Conservation (phyloP, 1,284 basidiomycete genomes). For the Pterula multifida region DNA sequence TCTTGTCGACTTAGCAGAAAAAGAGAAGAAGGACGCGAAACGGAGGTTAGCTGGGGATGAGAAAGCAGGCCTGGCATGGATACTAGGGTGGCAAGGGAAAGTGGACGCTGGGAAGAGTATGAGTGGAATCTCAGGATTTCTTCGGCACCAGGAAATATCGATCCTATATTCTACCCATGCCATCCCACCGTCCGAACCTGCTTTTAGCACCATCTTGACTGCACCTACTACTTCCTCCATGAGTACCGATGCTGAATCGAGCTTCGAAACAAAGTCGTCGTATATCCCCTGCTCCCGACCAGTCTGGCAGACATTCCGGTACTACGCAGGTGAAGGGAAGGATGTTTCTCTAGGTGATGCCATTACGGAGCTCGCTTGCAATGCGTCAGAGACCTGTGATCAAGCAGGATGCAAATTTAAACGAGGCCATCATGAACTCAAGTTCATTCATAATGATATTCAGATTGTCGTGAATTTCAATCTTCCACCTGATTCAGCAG, state of each 20-base stretch:
- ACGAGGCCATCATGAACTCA: slow-evolving; percentile 4
- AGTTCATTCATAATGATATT: slow-evolving; percentile 3
- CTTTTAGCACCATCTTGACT: slow-evolving; percentile 5
- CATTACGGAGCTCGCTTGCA: neutral
- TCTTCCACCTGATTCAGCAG: slow-evolving; percentile 6
- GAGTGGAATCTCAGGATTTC: slow-evolving; percentile 39
- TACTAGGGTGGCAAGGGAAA: slow-evolving; percentile 48
- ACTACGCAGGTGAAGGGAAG: neutral
- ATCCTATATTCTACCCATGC: slow-evolving; percentile 24
- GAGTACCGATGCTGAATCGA: neutral
- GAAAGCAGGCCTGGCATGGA: slow-evolving; percentile 31
- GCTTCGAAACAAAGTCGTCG: no score
- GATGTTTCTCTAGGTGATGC: neutral
- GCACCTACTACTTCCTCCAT: neutral
- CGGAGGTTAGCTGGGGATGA: slow-evolving; percentile 42
- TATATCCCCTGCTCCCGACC: neutral
- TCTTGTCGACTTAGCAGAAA: slow-evolving; percentile 34
- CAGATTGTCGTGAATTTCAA: slow-evolving; percentile 1
- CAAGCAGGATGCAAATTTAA: slow-evolving; percentile 1
- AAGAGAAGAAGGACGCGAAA: slow-evolving; percentile 26
- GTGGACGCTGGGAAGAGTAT: slow-evolving; percentile 32
- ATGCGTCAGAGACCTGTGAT: neutral
- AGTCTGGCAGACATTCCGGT: neutral
- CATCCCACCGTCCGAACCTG: slow-evolving; percentile 7
- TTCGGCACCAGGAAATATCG: slow-evolving; percentile 46